phyloP scores from a whole-genome alignment of 495 filamentous ascomycete species.

The Lasiosphaeria miniovina region DNA sequence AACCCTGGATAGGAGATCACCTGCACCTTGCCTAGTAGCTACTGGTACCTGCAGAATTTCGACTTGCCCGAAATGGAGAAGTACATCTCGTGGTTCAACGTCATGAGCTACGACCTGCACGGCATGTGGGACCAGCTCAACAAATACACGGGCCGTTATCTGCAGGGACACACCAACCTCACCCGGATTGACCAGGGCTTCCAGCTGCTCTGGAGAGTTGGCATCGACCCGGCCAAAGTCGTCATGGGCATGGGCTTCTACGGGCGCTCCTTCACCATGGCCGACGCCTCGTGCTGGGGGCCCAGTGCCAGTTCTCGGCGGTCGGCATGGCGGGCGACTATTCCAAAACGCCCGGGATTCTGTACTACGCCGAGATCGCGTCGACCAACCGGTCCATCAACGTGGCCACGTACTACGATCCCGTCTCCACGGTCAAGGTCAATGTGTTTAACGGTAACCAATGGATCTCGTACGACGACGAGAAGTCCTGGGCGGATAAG shows the following conservation, averaged over 20 bases:
- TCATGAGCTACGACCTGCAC: constrained; percentile 56
- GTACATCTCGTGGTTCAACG: constrained; percentile 50
- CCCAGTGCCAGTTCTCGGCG: constrained; percentile 30
- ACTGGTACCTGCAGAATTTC: constrained; percentile 7
- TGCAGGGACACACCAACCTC: constrained; percentile 51
- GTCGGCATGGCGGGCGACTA: constrained; percentile 30
- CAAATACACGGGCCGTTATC: constrained; percentile 27
- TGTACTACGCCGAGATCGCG: constrained; percentile 37
- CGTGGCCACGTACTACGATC: constrained; percentile 12
- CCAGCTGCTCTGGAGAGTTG: constrained; percentile 51
- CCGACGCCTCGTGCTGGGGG: constrained; percentile 16
- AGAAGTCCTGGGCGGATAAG: constrained; percentile 36
- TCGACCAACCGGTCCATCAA: constrained; percentile 9
- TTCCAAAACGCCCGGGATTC: constrained; percentile 28
- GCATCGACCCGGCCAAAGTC: constrained; percentile 42
- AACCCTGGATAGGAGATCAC: not conserved
- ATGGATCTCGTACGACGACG: constrained; percentile 48
- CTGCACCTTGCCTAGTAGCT: not conserved
- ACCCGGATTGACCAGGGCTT: constrained; percentile 49
- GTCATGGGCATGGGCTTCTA: constrained; percentile 52
- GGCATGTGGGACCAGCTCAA: constrained; percentile 27
- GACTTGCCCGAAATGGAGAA: constrained; percentile 25
- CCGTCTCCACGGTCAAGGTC: constrained; percentile 33
- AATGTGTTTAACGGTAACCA: constrained; percentile 36
- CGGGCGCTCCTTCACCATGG: constrained; percentile 37